These are phyloP conservation scores for Stachybotrys echinatus DNA, from an alignment of 2,329 filamentous ascomycete genomes.

Conservation along the genomic window DNA sequence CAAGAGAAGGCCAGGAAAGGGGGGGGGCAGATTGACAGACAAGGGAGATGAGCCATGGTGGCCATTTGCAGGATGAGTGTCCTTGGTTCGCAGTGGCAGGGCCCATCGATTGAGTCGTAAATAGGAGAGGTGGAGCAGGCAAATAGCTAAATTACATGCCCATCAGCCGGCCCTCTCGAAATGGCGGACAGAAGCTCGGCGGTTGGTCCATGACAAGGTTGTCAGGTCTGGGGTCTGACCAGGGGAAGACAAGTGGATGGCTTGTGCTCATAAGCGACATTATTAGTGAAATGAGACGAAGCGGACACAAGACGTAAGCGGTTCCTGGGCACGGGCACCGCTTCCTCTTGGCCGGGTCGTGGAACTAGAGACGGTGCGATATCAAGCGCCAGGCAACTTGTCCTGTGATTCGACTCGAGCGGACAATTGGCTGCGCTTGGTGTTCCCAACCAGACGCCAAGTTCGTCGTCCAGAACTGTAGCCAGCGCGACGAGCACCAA, in stretches of 20 bases:
- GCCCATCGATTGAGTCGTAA: background rate
- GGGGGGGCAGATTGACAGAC: slow-evolving; percentile 1
- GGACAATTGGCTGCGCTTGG: background rate
- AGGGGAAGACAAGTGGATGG: background rate
- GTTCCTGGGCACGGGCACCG: background rate
- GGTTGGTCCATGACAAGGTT: background rate
- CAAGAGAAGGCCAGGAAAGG: background rate
- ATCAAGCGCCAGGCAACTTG: slow-evolving; percentile 5
- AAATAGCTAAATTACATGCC: background rate
- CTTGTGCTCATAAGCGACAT: background rate
- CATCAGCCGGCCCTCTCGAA: background rate
- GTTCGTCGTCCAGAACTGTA: too few species aligned
- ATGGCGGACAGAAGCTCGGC: background rate
- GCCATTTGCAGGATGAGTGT: background rate
- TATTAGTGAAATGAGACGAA: background rate
- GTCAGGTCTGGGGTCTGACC: background rate
- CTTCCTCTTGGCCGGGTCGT: background rate
- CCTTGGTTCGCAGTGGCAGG: background rate
- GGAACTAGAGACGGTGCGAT: background rate
- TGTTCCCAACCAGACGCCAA: too few species aligned
- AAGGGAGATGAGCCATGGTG: slow-evolving; percentile 6
- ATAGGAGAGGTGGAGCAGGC: background rate
- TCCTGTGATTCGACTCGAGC: background rate
- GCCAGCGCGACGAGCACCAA: background rate
- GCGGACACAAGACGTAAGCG: background rate